phyloP scores from a whole-genome alignment of 805 yeast genomes.

The Pichia nanzhaoensis region DNA sequence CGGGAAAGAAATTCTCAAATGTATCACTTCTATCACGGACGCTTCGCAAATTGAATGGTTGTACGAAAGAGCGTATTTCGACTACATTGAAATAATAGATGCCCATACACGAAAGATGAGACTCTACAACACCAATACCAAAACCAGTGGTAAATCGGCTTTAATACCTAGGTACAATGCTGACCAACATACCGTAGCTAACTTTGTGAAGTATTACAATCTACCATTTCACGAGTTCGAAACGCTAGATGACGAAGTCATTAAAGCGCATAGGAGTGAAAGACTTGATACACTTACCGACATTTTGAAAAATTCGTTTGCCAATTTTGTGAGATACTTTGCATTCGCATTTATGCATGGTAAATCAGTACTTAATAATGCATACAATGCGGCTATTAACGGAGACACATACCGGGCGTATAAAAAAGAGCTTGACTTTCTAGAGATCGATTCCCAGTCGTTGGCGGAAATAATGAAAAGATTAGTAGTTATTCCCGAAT shows the following conservation, averaged over 20 bases:
- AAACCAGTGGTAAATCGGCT: slow-evolving; percentile 32
- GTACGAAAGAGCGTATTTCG: slow-evolving; percentile 68
- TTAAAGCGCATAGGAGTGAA: slow-evolving; percentile 50
- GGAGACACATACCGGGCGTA: neutral
- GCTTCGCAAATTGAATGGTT: slow-evolving; percentile 42
- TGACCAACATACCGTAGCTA: slow-evolving; percentile 64
- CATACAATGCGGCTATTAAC: slow-evolving; percentile 35
- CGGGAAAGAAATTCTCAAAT: slow-evolving; percentile 59
- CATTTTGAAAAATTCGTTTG: slow-evolving; percentile 75
- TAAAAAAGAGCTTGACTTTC: neutral
- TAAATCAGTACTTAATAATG: slow-evolving; percentile 57
- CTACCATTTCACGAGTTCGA: slow-evolving; percentile 69
- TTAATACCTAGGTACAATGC: slow-evolving; percentile 53
- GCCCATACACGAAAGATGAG: slow-evolving; percentile 81
- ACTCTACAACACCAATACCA: slow-evolving; percentile 43
- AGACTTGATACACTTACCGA: slow-evolving; percentile 59
- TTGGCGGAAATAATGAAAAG: neutral
- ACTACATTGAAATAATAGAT: slow-evolving; percentile 83
- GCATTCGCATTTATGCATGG: slow-evolving; percentile 92
- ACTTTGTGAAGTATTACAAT: slow-evolving; percentile 67
- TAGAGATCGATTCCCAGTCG: neutral
- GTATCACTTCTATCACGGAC: slow-evolving; percentile 32
- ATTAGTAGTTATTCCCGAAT: slow-evolving; percentile 61
- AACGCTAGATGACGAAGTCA: slow-evolving; percentile 12
- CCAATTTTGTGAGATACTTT: slow-evolving; percentile 54